phyloP scores from a whole-genome alignment of 805 yeast genomes.

The Dipodascus geniculatus region DNA sequence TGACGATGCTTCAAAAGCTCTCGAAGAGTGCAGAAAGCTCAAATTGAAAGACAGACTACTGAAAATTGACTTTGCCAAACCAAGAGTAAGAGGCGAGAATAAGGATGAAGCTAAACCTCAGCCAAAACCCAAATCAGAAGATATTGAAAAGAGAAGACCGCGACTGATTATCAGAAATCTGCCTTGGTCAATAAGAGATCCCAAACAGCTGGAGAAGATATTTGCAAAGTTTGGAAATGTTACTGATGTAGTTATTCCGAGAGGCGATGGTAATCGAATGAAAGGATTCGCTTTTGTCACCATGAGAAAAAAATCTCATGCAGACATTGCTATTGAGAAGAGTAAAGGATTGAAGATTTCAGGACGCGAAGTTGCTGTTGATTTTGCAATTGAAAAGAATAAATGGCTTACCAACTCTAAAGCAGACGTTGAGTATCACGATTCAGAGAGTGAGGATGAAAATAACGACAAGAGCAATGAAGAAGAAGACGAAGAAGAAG shows the following conservation, averaged over 20 bases:
- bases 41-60: conserved; percentile 58
- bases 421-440: conserved; percentile 30
- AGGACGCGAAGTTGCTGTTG: conserved; percentile 89
- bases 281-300: conserved; percentile 91
- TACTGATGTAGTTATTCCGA: conserved; percentile 79
- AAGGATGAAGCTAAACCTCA: conserved; percentile 10
- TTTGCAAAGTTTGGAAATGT: conserved; percentile 79
- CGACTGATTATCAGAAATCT: conserved; percentile 80
- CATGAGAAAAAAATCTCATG: conserved; percentile 68
- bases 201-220: conserved; percentile 54
- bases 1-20: conserved; percentile 73
- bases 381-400: conserved; percentile 79
- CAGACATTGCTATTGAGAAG: conserved; percentile 70
- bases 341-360: conserved; percentile 66
- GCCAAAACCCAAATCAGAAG: conserved; percentile 10
- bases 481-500: conserved; percentile 25
- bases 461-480: conserved; percentile 29
- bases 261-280: conserved; percentile 79
- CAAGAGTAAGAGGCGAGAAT: conserved; percentile 57
- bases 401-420: conserved; percentile 56
- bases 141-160: conserved; percentile 67
- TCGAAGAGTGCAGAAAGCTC: conserved; percentile 49
- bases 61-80: conserved; percentile 78
- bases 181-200: conserved; percentile 90
- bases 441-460: conserved; percentile 31